Evolutionary conservation across 2,329 filamentous ascomycete species (phyloP).

Genomic region (Biscogniauxia mediterranea): DNA sequence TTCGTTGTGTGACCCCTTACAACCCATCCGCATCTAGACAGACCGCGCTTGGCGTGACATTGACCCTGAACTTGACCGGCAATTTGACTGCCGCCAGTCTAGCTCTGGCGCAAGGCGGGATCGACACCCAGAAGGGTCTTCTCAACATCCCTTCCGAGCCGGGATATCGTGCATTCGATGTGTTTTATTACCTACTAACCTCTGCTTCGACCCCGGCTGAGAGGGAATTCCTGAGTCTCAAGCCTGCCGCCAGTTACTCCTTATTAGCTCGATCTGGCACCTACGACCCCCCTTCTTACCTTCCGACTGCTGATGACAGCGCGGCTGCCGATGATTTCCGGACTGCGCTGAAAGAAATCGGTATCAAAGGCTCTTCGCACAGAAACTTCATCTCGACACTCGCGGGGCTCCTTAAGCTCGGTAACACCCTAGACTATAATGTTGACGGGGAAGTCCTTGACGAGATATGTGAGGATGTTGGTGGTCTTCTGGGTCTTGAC

Average conservation of each 20-base stretch:
- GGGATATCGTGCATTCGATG: constrained; percentile 91
- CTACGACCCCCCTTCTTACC: constrained; percentile 80
- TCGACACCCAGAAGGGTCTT: constrained; percentile 79
- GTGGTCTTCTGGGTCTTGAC: constrained; percentile 80
- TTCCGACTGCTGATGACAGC: constrained; percentile 88
- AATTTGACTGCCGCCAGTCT: constrained; percentile 73
- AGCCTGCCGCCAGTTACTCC: constrained; percentile 72
- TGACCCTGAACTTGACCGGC: constrained; percentile 79
- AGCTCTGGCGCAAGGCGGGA: constrained; percentile 80
- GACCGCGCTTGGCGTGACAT: constrained; percentile 74
- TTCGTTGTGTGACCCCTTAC: constrained; percentile 81
- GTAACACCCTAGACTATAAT: constrained; percentile 82
- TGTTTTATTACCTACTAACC: constrained; percentile 94
- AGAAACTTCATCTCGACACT: constrained; percentile 82
- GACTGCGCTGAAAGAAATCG: constrained; percentile 81
- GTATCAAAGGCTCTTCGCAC: constrained; percentile 83
- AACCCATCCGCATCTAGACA: constrained; percentile 85
- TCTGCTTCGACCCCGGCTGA: constrained; percentile 88
- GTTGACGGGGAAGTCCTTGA: constrained; percentile 83
- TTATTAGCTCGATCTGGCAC: constrained; percentile 81
- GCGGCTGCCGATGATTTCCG: constrained; percentile 94
- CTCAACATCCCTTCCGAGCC: constrained; percentile 74
- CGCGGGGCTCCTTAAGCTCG: constrained; percentile 84
- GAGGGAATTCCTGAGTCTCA: constrained; percentile 81
- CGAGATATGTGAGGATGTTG: constrained; percentile 85